phyloP scores from a whole-genome alignment of 2,329 filamentous ascomycete genomes.

The Huntiella moniliformis region DNA sequence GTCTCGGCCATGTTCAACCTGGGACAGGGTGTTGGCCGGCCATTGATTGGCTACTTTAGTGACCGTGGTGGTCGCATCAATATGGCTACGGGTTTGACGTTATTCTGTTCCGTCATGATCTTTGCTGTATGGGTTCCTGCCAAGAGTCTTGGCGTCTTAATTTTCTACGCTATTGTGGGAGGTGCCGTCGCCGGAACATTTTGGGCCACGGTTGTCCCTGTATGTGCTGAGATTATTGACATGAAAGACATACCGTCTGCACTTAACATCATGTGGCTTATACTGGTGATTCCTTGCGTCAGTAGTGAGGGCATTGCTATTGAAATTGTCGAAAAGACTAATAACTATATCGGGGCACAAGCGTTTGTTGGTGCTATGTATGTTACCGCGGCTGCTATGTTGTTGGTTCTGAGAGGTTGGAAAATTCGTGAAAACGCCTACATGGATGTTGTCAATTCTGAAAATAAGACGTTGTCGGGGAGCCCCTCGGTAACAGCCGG shows the following conservation, averaged over 20 bases:
- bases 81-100: conserved; percentile 46
- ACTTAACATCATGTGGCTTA: conserved; percentile 53
- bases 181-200: conserved; percentile 54
- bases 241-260: conserved; percentile 47
- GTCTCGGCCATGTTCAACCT: conserved; percentile 56
- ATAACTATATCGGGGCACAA: conserved; percentile 33
- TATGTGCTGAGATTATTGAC: conserved; percentile 57
- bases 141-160: conserved; percentile 41
- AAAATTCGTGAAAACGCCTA: conserved; percentile 16
- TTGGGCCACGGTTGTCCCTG: conserved; percentile 50
- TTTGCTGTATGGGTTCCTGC: conserved; percentile 58
- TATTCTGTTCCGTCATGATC: conserved; percentile 43
- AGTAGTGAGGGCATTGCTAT: conserved; percentile 48
- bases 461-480: too few relatives aligned
- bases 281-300: conserved; percentile 50
- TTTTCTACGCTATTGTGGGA: conserved; percentile 54
- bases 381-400: conserved; percentile 25
- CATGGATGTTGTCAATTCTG: background rate
- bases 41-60: conserved; percentile 52
- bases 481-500: too few relatives aligned
- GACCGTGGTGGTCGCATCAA: conserved; percentile 56
- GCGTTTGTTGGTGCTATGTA: conserved; percentile 45
- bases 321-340: conserved; percentile 26
- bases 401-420: conserved; percentile 21
- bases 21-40: conserved; percentile 48